A percentile compares a stretch with the other conserved stretches of the same genome.
phyloP scores from a whole-genome alignment of 2,329 filamentous ascomycete genomes.

The Aspergillus sp. region DNA sequence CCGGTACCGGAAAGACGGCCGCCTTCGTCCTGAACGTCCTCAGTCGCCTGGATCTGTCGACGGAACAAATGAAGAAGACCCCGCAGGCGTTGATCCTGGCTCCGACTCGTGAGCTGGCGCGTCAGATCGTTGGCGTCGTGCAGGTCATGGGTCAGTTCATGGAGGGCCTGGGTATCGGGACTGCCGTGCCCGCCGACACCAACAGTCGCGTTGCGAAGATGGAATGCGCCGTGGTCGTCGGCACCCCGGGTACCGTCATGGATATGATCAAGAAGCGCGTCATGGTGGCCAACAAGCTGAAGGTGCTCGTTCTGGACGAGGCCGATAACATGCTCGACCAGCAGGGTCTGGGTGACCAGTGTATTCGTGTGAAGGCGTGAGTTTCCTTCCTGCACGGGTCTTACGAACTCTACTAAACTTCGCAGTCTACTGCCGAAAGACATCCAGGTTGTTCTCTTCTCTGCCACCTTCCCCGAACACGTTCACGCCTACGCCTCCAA shows the following conservation, averaged over 20 bases:
- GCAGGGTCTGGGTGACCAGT: constrained; percentile 93
- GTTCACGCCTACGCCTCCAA: constrained; percentile 79
- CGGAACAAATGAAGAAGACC: constrained; percentile 52
- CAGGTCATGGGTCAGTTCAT: constrained; percentile 82
- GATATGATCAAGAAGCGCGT: constrained; percentile 78
- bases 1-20: constrained; percentile 95
- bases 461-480: constrained; percentile 84
- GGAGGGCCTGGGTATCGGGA: constrained; percentile 69
- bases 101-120: constrained; percentile 89
- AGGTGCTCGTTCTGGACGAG: constrained; percentile 88
- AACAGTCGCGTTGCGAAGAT: constrained; percentile 68
- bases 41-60: constrained; percentile 74
- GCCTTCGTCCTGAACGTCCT: constrained; percentile 93
- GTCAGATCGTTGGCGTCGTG: constrained; percentile 88
- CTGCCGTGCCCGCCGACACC: constrained; percentile 76
- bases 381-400: constrained; percentile 38
- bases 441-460: constrained; percentile 92
- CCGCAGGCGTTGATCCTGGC: constrained; percentile 89
- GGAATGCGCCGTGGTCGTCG: constrained; percentile 78
- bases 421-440: constrained; percentile 67
- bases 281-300: constrained; percentile 70
- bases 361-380: constrained; percentile 81
- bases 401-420: neutral
- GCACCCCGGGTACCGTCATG: constrained; percentile 89
- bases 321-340: constrained; percentile 99